A percentile compares a stretch with the other conserved stretches of the same genome.
These are phyloP conservation scores for Tilletia walkeri DNA, from an alignment of 1,284 basidiomycete genomes.

Conservation along the genomic window DNA sequence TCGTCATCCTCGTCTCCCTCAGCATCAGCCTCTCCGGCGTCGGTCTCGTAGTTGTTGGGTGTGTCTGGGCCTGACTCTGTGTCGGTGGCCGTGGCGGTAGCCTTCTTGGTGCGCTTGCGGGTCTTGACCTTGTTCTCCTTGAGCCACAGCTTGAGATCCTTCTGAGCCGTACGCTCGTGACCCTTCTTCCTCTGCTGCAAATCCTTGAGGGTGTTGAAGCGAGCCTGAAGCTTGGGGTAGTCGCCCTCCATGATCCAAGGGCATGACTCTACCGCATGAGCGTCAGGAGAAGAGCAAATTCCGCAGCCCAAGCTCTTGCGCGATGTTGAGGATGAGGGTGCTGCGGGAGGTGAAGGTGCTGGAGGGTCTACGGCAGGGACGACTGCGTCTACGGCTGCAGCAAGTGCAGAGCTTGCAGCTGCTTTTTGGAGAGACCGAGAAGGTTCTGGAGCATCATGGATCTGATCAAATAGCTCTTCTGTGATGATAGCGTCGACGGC, in stretches of 20 bases:
- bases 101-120: not conserved
- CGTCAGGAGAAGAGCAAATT: slow-evolving; percentile 1
- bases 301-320: not conserved
- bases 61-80: not conserved
- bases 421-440: too few species aligned
- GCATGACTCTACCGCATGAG: not conserved
- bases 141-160: slow-evolving; percentile 8
- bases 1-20: not conserved
- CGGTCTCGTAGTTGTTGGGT: not conserved
- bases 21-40: not conserved
- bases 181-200: slow-evolving; percentile 12
- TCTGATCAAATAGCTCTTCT: too few species aligned
- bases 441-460: too few species aligned
- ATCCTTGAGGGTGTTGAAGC: not conserved
- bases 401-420: not conserved
- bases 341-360: not conserved
- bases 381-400: not conserved
- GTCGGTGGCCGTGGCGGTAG: not conserved
- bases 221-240: not conserved
- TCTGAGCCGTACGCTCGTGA: slow-evolving; percentile 9
- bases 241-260: slow-evolving; percentile 13
- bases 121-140: not conserved
- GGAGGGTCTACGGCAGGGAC: not conserved
- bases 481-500: not conserved
- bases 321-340: not conserved